phyloP scores from a whole-genome alignment of 345 rosid genomes.

The Cardamine chenopodiifolia region DNA sequence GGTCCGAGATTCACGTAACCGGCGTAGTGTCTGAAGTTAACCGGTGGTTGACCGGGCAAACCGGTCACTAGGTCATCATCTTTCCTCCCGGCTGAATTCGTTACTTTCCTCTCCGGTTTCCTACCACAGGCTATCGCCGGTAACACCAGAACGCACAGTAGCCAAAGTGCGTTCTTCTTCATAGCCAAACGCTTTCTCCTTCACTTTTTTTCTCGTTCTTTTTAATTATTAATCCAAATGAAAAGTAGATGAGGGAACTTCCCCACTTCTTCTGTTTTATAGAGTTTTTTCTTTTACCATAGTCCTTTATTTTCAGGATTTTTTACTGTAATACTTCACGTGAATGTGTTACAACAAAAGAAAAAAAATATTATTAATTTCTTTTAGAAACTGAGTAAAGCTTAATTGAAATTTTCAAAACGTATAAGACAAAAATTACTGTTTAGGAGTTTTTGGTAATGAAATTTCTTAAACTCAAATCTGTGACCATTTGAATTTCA shows the following conservation, averaged over 20 bases:
- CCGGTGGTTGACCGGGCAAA: conserved; percentile 67
- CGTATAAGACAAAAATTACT: background rate
- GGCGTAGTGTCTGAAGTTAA: conserved; percentile 58
- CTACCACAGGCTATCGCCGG: conserved; percentile 37
- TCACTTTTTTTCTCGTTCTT: background rate
- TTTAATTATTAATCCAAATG: background rate
- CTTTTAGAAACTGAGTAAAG: background rate
- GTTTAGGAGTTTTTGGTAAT: background rate
- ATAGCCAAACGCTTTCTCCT: conserved; percentile 10
- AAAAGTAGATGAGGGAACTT: conserved; percentile 7
- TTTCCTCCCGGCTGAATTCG: conserved; percentile 18
- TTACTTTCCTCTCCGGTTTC: conserved; percentile 30
- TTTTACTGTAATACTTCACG: background rate
- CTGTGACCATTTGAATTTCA: background rate
- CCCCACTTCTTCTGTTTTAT: background rate
- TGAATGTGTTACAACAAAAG: background rate
- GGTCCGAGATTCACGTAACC: conserved; percentile 57
- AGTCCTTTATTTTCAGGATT: background rate
- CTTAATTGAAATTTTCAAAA: background rate
- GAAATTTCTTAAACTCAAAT: background rate
- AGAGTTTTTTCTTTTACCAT: background rate
- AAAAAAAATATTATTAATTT: background rate
- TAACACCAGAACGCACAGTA: conserved; percentile 32
- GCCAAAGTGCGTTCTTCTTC: conserved; percentile 38
- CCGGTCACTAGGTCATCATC: conserved; percentile 50